phyloP scores from a whole-genome alignment of 1,284 basidiomycete species.

The Boletus smithii region DNA sequence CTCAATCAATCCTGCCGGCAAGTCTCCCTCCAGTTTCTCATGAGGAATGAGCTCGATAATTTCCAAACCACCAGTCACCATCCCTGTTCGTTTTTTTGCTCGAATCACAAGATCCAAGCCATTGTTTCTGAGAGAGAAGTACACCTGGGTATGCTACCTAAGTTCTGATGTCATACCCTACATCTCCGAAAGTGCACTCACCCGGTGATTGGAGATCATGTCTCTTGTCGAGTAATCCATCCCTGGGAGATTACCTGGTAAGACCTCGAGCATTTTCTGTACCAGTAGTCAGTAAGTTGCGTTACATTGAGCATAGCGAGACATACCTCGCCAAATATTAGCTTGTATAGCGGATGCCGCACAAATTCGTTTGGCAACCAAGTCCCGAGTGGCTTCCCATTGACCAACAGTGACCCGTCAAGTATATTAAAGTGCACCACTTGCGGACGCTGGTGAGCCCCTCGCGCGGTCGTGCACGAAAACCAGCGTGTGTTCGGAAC shows the following conservation, averaged over 20 bases:
- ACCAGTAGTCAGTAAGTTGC: background rate
- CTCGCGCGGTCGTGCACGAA: conserved; percentile 19
- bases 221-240: background rate
- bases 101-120: background rate
- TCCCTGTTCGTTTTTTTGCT: background rate
- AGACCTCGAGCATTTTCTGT: background rate
- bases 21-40: conserved; percentile 31
- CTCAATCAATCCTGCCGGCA: conserved; percentile 36
- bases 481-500: conserved; percentile 40
- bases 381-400: conserved; percentile 38
- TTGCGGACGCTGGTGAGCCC: conserved; percentile 10
- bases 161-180: background rate
- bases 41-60: background rate
- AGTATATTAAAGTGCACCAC: conserved; percentile 41
- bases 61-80: background rate
- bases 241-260: background rate
- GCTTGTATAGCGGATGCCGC: conserved; percentile 35
- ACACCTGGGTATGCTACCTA: background rate
- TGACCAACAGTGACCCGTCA: conserved; percentile 40
- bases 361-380: conserved; percentile 38
- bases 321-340: conserved; percentile 1
- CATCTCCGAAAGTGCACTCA: background rate
- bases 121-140: background rate
- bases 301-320: background rate
- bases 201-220: background rate